Evolutionary conservation across 371 early-diverging fungal genomes (phyloP), one percentile per base, ranked within the genome.

Genomic region (Mortierella sp.): DNA sequence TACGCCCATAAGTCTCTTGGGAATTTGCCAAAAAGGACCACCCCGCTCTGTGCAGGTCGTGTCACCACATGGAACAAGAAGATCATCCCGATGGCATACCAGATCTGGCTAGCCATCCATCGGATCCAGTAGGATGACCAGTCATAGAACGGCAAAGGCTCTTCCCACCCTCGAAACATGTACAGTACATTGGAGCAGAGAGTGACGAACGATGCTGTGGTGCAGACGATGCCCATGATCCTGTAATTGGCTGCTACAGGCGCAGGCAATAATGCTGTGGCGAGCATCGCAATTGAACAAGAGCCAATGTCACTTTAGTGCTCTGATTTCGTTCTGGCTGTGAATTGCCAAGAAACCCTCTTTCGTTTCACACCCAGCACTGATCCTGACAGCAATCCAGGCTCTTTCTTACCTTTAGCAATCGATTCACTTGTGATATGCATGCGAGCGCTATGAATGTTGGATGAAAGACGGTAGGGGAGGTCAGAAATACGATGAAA

Each of bases 21-120:
- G 27, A 76, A 70, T 30, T 70, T 76, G 41, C 78, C 78, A 47
- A 76, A 76, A 23, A 70, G 46, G 9, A 76, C 78, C 18, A 76
- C 78, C n/a, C 78, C 78, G 30, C 70, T 70, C 34, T 76, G 78
- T 2, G 78, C 78, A 38, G 78, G 78, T 19, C 78, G 46, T 26
- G 78, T 76, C 23, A 76, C 71, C 21, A 76, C 71, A 55, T 76
- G 78, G 45, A 76, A 70, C 47, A 76, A 24, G 30, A 76, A 70
- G 28, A 76, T 76, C 78, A 76, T 76, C 23, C 70, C 78, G 24
- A 76, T 76, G 8, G 78, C 78, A 39, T 76, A 76, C 78, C 78
- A 76, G 42, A 76, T 61, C 45, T 76, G 78, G 24, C 78, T 76
- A 1, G 78, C 70, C 78, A 76, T 58, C 78, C 78, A 76, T 14